Evolutionary conservation across 225 moss, liverwort and hornwort genomes (phyloP).

Genomic region (Takakia lepidozioides): DNA sequence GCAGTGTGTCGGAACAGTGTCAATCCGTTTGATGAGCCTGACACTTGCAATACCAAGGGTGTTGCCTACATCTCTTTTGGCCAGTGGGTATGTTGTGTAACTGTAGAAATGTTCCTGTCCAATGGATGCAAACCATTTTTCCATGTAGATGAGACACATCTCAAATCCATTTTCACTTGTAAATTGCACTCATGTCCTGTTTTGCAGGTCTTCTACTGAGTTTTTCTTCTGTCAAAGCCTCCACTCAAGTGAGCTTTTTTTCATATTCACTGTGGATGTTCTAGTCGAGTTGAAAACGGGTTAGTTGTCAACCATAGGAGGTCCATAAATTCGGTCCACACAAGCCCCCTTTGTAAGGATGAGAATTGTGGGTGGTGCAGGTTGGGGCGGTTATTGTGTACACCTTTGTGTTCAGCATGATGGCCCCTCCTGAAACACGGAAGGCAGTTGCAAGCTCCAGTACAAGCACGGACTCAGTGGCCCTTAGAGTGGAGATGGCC

Average conservation of each 20-base stretch:
- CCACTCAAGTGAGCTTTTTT: neutral
- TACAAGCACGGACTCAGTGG: constrained; percentile 4
- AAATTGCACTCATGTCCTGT: no score
- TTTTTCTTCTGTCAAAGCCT: neutral
- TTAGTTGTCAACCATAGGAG: no score
- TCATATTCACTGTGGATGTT: neutral
- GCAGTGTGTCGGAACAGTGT: constrained; percentile 59
- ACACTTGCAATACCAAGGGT: constrained; percentile 49
- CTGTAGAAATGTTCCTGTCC: no score
- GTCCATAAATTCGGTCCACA: neutral
- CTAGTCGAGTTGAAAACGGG: neutral
- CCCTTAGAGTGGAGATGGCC: constrained; percentile 16
- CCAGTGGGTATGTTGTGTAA: constrained; percentile 60
- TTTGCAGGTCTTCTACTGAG: no score
- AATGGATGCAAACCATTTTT: no score
- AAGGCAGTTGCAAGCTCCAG: neutral
- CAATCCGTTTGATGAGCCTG: constrained; percentile 66
- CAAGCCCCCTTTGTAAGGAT: neutral
- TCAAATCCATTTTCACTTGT: no score
- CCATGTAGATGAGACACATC: no score
- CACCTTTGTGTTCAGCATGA: constrained; percentile 71
- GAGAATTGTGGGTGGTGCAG: constrained; percentile 13
- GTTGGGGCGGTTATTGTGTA: constrained; percentile 89
- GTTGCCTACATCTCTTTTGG: constrained; percentile 92
- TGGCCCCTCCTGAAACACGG: constrained; percentile 49